phyloP scores from a whole-genome alignment of 148 eudicot genomes.

The Rhododendron ferrugineum region DNA sequence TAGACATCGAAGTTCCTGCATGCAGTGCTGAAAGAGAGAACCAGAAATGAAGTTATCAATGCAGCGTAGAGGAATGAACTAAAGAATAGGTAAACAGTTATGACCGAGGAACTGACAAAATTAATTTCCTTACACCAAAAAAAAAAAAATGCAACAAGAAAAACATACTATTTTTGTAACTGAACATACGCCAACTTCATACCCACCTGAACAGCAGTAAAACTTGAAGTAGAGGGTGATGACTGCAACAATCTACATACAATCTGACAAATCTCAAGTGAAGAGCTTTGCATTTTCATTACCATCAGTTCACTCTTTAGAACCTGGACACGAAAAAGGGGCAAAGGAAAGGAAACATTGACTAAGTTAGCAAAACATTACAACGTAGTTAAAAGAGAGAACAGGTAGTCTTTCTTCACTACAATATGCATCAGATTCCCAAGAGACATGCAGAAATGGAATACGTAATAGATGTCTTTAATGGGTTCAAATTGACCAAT shows the following conservation, averaged over 20 bases:
- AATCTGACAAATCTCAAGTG: slow-evolving; percentile 47
- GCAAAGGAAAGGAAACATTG: neutral
- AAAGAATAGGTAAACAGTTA: neutral
- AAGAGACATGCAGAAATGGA: neutral
- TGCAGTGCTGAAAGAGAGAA: slow-evolving; percentile 46
- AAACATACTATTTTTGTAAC: neutral
- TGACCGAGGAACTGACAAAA: neutral
- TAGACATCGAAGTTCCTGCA: slow-evolving; percentile 64
- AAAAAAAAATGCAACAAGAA: neutral
- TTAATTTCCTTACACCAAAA: neutral
- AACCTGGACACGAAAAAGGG: slow-evolving; percentile 40
- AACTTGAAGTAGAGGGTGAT: slow-evolving; percentile 42
- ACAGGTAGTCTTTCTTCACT: too few species aligned
- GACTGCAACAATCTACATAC: slow-evolving; percentile 51
- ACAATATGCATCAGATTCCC: neutral
- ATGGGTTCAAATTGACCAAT: neutral
- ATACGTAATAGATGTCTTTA: neutral
- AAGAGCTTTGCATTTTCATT: slow-evolving; percentile 50
- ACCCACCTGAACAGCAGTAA: slow-evolving; percentile 64
- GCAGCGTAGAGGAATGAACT: neutral
- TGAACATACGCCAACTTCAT: slow-evolving; percentile 1
- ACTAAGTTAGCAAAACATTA: neutral
- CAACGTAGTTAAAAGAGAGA: neutral
- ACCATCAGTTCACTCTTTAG: slow-evolving; percentile 60
- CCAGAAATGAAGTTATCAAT: slow-evolving; percentile 18